A percentile compares a stretch with the other conserved stretches of the same genome.
Evolutionary conservation across 1,284 basidiomycete species (phyloP).

Genomic region (Entoloma clypeatum): DNA sequence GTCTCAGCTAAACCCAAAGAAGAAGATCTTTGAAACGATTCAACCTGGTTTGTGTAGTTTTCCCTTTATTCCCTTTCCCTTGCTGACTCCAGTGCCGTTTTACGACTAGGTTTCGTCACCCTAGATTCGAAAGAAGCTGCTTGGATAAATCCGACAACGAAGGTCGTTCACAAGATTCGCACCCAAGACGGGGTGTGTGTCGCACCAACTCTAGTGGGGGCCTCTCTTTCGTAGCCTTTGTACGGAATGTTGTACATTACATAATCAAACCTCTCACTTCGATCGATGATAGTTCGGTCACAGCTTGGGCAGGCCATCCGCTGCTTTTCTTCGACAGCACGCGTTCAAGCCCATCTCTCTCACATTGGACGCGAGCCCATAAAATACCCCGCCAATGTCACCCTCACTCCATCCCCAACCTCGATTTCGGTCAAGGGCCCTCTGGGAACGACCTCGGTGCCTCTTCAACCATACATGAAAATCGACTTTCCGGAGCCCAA

Average conservation of each 20-base stretch:
- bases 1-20: slow-evolving; percentile 90
- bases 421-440: slow-evolving; percentile 70
- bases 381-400: slow-evolving; percentile 63
- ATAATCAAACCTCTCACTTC: not conserved
- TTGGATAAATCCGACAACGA: slow-evolving; percentile 87
- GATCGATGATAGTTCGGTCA: slow-evolving; percentile 26
- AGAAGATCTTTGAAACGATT: slow-evolving; percentile 95
- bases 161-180: slow-evolving; percentile 77
- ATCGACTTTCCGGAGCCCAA: slow-evolving; percentile 52
- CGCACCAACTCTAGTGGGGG: slow-evolving; percentile 81
- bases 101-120: slow-evolving; percentile 86
- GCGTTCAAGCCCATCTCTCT: slow-evolving; percentile 44
- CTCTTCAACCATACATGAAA: slow-evolving; percentile 66
- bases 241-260: slow-evolving; percentile 1
- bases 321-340: slow-evolving; percentile 43
- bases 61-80: not conserved
- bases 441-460: slow-evolving; percentile 67
- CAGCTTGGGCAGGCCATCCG: slow-evolving; percentile 34
- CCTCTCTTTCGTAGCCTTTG: slow-evolving; percentile 69
- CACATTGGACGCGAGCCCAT: slow-evolving; percentile 86
- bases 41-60: slow-evolving; percentile 63
- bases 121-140: slow-evolving; percentile 83
- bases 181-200: slow-evolving; percentile 81
- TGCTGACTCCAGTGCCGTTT: slow-evolving; percentile 2
- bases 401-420: slow-evolving; percentile 50